Percentiles rank a stretch among this genome's conserved stretches.
Conservation (phyloP, 2,329 filamentous ascomycete genomes). For the Penicillium griseofulvum region DNA sequence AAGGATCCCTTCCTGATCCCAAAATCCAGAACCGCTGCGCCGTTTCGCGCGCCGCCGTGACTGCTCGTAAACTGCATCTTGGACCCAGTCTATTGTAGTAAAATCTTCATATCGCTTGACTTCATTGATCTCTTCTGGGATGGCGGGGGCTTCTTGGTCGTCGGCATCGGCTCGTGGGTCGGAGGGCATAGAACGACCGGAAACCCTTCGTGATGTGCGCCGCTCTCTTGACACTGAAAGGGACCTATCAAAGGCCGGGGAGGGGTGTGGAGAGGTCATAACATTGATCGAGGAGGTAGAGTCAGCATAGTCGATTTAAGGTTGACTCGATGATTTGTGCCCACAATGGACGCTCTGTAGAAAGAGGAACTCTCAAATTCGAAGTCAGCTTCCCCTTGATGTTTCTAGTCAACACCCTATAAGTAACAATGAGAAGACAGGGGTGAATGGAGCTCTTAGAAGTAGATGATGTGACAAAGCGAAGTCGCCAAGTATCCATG, state of each 20-base stretch:
- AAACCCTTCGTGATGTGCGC: constrained; percentile 44
- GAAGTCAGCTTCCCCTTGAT: neutral
- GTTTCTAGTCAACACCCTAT: neutral
- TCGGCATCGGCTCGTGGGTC: constrained; percentile 58
- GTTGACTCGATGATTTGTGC: constrained; percentile 14
- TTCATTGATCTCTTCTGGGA: constrained; percentile 92
- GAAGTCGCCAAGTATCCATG: constrained; percentile 26
- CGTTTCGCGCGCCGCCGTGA: constrained; percentile 73
- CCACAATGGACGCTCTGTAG: constrained; percentile 7
- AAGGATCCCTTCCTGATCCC: constrained; percentile 64
- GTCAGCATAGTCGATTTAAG: constrained; percentile 30
- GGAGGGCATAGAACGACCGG: constrained; percentile 54
- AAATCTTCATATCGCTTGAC: constrained; percentile 99
- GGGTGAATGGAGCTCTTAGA: constrained; percentile 2
- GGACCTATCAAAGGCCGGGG: constrained; percentile 30
- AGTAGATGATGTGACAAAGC: constrained; percentile 14
- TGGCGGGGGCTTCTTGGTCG: constrained; percentile 61
- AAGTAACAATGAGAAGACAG: constrained; percentile 1
- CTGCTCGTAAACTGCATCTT: constrained; percentile 91
- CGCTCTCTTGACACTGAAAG: constrained; percentile 33
- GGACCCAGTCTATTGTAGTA: constrained; percentile 94
- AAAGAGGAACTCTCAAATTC: neutral
- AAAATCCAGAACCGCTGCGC: constrained; percentile 68
- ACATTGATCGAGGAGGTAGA: constrained; percentile 31
- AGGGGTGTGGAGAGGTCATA: constrained; percentile 42